These are phyloP conservation scores for Wallacemonas collosoma DNA, from an alignment of 208 protist genomes.

Conservation along the genomic window DNA sequence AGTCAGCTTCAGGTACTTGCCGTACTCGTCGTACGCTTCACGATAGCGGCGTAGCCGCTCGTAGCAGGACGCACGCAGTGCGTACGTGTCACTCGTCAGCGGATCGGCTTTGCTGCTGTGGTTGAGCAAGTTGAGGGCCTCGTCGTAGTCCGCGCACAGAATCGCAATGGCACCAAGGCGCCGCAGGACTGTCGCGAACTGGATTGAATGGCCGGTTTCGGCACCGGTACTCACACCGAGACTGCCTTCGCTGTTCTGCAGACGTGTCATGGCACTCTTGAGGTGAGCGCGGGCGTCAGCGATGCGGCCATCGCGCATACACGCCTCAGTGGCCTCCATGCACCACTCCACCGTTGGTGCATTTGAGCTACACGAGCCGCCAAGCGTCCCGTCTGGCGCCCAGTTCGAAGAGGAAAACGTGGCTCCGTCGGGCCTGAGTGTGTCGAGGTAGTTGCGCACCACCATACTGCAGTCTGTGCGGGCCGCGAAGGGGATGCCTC, in stretches of 20 bases:
- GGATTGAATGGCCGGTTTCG: constrained; percentile 17
- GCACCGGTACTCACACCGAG: constrained; percentile 12
- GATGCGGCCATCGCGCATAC: constrained; percentile 43
- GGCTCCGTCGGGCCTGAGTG: constrained; percentile 3
- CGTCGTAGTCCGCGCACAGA: constrained; percentile 45
- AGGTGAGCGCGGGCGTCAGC: constrained; percentile 42
- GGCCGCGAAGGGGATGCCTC: constrained; percentile 60
- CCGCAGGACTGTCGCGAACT: constrained; percentile 45
- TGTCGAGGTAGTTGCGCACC: constrained; percentile 14
- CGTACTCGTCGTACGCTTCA: constrained; percentile 75
- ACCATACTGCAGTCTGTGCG: constrained; percentile 41
- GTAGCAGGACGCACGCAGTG: constrained; percentile 76
- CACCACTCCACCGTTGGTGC: constrained; percentile 42
- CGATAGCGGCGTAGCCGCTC: constrained; percentile 50
- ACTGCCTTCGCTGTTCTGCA: constrained; percentile 55
- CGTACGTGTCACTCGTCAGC: constrained; percentile 64
- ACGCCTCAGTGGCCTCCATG: constrained; percentile 34
- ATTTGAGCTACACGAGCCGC: not conserved
- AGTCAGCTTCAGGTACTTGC: constrained; percentile 82
- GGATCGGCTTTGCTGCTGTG: constrained; percentile 66
- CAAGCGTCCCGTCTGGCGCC: not conserved
- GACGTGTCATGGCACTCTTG: constrained; percentile 55
- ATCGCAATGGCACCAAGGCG: constrained; percentile 64
- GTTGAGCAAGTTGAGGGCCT: constrained; percentile 64
- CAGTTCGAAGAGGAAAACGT: not conserved